Evolutionary conservation across 2,329 filamentous ascomycete genomes (phyloP).

Genomic region (Paraphoma chrysanthemicola): DNA sequence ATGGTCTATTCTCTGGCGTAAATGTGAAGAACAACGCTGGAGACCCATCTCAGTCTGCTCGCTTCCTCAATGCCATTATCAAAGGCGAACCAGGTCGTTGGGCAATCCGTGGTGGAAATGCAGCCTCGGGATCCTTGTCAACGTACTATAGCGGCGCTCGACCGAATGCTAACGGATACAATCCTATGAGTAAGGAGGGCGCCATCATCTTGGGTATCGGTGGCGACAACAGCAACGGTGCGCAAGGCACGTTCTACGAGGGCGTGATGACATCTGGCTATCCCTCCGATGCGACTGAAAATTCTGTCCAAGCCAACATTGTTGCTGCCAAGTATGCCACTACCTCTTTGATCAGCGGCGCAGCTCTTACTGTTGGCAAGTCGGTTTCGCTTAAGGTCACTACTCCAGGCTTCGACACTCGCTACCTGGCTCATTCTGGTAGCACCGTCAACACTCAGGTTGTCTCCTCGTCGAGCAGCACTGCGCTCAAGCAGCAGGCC

Average conservation of each 20-base stretch:
- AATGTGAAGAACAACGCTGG: constrained; percentile 56
- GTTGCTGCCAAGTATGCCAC: constrained; percentile 64
- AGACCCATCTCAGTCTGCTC: constrained; percentile 60
- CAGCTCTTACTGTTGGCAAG: constrained; percentile 56
- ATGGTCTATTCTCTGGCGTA: constrained; percentile 67
- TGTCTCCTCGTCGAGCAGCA: constrained; percentile 60
- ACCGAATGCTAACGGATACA: constrained; percentile 61
- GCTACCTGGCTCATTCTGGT: constrained; percentile 63
- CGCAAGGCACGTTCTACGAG: constrained; percentile 70
- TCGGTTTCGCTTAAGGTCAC: constrained; percentile 64
- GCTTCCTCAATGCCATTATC: constrained; percentile 64
- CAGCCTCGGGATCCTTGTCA: constrained; percentile 60
- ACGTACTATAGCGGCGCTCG: constrained; percentile 67
- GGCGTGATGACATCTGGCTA: constrained; percentile 70
- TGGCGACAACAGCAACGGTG: constrained; percentile 68
- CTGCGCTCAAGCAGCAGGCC: constrained; percentile 59
- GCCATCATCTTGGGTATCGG: constrained; percentile 74
- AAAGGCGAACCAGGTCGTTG: constrained; percentile 65
- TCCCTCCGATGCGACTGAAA: constrained; percentile 65
- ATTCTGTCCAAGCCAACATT: constrained; percentile 66
- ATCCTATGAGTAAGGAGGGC: constrained; percentile 69
- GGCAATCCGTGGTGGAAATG: constrained; percentile 66
- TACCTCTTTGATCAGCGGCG: constrained; percentile 57
- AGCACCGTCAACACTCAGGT: constrained; percentile 62
- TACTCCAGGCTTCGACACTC: constrained; percentile 60